Conservation (phyloP, 495 filamentous ascomycete species). For the Xylaria castorea region DNA sequence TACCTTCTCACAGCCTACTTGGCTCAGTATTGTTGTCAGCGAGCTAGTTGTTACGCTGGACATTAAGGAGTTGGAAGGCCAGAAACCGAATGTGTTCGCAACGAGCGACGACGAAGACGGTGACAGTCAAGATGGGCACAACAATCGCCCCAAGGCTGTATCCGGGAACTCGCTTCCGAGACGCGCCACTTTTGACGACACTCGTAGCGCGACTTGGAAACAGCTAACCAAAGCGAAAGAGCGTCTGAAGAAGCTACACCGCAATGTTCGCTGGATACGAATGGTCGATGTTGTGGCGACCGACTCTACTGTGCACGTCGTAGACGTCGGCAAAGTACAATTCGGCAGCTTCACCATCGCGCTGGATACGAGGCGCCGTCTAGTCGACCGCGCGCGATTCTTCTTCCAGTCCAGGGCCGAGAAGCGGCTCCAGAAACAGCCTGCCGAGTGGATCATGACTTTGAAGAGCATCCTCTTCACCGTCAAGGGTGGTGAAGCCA, state of each 20-base stretch:
- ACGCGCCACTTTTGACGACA: constrained; percentile 34
- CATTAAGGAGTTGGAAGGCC: constrained; percentile 64
- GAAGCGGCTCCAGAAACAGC: constrained; percentile 71
- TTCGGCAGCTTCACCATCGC: constrained; percentile 83
- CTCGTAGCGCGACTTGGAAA: constrained; percentile 79
- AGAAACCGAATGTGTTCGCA: constrained; percentile 40
- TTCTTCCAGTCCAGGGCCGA: constrained; percentile 80
- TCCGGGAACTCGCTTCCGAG: constrained; percentile 35
- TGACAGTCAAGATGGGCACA: constrained; percentile 28
- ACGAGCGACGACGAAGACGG: constrained; percentile 37
- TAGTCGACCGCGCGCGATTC: constrained; percentile 87
- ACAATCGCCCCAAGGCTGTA: constrained; percentile 26
- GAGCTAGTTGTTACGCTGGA: constrained; percentile 87
- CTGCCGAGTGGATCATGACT: constrained; percentile 93
- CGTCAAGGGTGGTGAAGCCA: constrained; percentile 79
- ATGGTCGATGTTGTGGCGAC: constrained; percentile 90
- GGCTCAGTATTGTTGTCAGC: constrained; percentile 86
- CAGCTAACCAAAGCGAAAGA: constrained; percentile 78
- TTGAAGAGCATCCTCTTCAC: constrained; percentile 86
- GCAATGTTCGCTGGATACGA: constrained; percentile 84
- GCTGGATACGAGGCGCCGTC: constrained; percentile 88
- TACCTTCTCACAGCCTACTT: constrained; percentile 96
- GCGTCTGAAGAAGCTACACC: constrained; percentile 81
- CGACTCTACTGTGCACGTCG: constrained; percentile 74
- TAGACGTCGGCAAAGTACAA: constrained; percentile 83